Base-by-base conservation (phyloP, 495 filamentous ascomycete genomes). In the Penicillium herquei region DNA sequence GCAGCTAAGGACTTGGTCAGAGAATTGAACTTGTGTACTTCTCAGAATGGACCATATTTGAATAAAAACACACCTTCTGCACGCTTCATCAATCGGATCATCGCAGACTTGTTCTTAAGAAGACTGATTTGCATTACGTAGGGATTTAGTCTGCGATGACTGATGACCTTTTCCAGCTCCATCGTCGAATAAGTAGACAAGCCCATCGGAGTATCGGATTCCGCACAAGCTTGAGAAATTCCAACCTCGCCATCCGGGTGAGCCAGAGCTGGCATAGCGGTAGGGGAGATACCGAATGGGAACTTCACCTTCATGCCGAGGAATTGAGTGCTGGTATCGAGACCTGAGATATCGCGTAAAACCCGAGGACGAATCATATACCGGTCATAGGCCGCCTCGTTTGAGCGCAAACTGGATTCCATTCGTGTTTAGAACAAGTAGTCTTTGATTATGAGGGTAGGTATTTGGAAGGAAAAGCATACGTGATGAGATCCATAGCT, bases 241-340 rank as follows among this genome's bases (percentile, higher is more conserved):
- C 90, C 77, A 0, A 92, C 84, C 64, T 96, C 91, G 56, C 91
- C 91, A 64, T 96, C 91, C 0, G 82, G 82, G 65, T 96, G 82
- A 13, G 90, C 91, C 0, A 96, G 82, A 70, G 92, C 91, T 40
- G 91, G 90, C 7, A 92, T 80, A 3, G 89, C 91, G 21, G 91
- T 91, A 6, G 91, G 91, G 6, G 88, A 90, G 26, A 96, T 86
- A 63, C 93, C 93, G 68, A 93, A 90, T 10, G 91, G 90, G 40
- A 92, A 84, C 51, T 82, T 75, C 50, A 84, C 79, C 54, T 67
- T 67, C 9, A 49, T 60, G 3, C 74, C 78, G 30, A 83, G 76
- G 6, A 84, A 65, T 7, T 62, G 62, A 0, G 74, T 76, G 14
- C 66, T 72, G 7, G 76, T 77, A 58, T 84, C 80, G 30, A 81